These are phyloP conservation scores for Linum trigynum DNA, from an alignment of 345 rosid genomes.

Conservation along the genomic window DNA sequence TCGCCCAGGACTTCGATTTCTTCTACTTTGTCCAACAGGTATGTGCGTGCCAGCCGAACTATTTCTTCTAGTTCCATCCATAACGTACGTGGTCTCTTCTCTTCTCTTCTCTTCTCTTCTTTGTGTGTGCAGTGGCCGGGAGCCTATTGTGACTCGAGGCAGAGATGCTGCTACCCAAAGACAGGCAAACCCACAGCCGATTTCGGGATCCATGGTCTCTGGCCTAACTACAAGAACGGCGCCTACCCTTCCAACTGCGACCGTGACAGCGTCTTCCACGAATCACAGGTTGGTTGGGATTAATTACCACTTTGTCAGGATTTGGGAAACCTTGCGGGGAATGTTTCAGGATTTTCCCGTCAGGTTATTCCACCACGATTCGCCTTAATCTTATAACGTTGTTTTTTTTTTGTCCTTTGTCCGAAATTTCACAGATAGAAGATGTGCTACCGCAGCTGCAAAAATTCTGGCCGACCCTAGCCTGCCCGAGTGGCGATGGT, in stretches of 20 bases:
- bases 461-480: conserved; percentile 55
- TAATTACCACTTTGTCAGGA: too few species aligned
- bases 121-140: conserved; percentile 70
- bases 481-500: conserved; percentile 68
- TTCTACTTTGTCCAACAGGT: conserved; percentile 88
- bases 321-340: too few species aligned
- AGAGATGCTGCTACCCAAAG: conserved; percentile 67
- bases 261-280: conserved; percentile 34
- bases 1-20: conserved; percentile 57
- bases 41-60: neutral
- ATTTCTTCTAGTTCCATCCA: too few species aligned
- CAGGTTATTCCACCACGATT: neutral
- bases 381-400: too few species aligned
- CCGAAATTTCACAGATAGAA: conserved; percentile 30
- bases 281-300: conserved; percentile 37
- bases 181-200: conserved; percentile 73
- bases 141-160: conserved; percentile 59
- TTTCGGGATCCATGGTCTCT: conserved; percentile 87
- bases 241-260: conserved; percentile 56
- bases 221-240: conserved; percentile 80
- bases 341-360: neutral
- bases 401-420: neutral
- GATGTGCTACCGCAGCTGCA: conserved; percentile 39
- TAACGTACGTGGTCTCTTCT: neutral
- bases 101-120: neutral